Percentiles rank a stretch among this genome's conserved stretches.
phyloP scores from a whole-genome alignment of 768 basidiomycete genomes.

The Ramaria sp. region DNA sequence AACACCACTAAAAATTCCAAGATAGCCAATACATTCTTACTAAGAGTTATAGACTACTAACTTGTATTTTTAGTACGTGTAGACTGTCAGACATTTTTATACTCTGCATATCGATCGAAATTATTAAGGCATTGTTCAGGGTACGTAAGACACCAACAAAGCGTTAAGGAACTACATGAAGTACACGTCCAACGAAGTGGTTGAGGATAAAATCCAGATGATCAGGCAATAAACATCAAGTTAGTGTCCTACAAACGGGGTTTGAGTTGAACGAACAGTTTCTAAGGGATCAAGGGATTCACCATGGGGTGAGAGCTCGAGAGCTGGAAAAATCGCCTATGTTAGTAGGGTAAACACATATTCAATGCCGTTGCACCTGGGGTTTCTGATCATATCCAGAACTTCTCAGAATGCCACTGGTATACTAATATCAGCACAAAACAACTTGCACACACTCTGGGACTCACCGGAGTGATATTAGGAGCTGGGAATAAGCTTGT shows the following conservation, averaged over 20 bases:
- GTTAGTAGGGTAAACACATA: not conserved
- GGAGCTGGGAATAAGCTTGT: slow-evolving; percentile 56
- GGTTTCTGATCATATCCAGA: slow-evolving; percentile 62
- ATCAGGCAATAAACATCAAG: slow-evolving; percentile 6
- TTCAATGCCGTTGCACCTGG: slow-evolving; percentile 16
- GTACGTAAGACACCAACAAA: too few relatives aligned
- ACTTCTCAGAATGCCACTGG: slow-evolving; percentile 17
- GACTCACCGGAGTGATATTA: slow-evolving; percentile 42
- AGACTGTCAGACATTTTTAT: too few relatives aligned
- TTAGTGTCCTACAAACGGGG: slow-evolving; percentile 3
- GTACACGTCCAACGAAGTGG: too few relatives aligned
- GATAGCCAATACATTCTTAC: not conserved
- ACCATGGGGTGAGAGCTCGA: slow-evolving; percentile 65
- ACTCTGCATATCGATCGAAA: too few relatives aligned
- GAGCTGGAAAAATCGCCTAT: slow-evolving; percentile 17
- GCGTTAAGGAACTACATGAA: too few relatives aligned
- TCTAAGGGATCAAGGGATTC: slow-evolving; percentile 11
- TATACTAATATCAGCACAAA: not conserved
- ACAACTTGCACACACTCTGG: not conserved
- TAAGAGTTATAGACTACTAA: not conserved
- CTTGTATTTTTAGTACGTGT: too few relatives aligned
- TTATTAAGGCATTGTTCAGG: too few relatives aligned
- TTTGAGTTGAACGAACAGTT: not conserved
- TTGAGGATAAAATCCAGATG: not conserved
- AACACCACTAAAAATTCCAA: not conserved